Base-by-base conservation (phyloP, 2,329 filamentous ascomycete genomes). In the Cladophialophora immunda region DNA sequence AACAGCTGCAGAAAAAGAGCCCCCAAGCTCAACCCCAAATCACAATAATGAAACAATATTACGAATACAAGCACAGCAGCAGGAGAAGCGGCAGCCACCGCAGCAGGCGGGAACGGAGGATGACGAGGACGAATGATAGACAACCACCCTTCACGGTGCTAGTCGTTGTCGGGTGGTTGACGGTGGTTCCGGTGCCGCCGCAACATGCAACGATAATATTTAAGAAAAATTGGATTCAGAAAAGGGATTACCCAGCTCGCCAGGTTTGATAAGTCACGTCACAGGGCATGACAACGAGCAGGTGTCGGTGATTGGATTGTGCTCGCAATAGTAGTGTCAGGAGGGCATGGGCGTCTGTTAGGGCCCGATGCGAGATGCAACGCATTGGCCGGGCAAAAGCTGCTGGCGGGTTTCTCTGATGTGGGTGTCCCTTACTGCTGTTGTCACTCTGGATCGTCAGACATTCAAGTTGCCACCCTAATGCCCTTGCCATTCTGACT, bases 141-240 rank as follows among this genome's bases (percentile, higher is more conserved):
- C 13, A 41, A 17, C 11, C 36, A 6, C 36, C 13, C 9, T 25
- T 4, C 19, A 22, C 19, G 19, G 6, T 50, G 45, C 19, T 25
- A 25, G 41, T 11, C 6, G 41, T 47, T 19, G 41, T 22, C 22
- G 41, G 17, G 30, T 32, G 30, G 30, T 32, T 50, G 19, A 50
- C 19, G 45, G 45, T 50, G 19, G 45, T 50, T 50, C 45, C 45
- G 45, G 25, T 50, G 45, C 45, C 45, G 45, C 45, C 45, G 45
- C 19, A 22, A 13, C 45, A 50, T 50, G 45, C 19, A 25, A 25
- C 45, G 45, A 25, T 50, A n/a, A 50, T 50, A 13, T 25, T 19
- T 5, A 13, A 50, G 25, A 25, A 41, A 17, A 41, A 38, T 38
- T 38, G n/a, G 13, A 41, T 5, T 17, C 6, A 47, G 41, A 11